phyloP scores from a whole-genome alignment of 2,329 filamentous ascomycete genomes.

The Coniochaeta sp. region DNA sequence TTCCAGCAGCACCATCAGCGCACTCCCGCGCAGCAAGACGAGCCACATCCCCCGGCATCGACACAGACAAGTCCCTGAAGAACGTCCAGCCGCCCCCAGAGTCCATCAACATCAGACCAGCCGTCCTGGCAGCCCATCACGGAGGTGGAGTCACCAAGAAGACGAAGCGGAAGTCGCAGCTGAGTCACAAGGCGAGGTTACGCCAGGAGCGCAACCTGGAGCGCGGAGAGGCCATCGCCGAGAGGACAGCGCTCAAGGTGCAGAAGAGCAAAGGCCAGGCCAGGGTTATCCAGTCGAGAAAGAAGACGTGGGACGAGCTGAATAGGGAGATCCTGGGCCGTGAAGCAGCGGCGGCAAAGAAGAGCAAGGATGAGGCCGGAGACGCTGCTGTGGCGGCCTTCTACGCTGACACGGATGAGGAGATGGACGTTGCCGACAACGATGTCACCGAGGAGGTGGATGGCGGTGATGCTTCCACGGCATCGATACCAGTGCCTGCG shows the following conservation, averaged over 20 bases:
- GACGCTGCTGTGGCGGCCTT: constrained; percentile 13
- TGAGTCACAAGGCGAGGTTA: constrained; percentile 47
- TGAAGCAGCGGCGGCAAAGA: constrained; percentile 1
- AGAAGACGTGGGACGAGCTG: constrained; percentile 51
- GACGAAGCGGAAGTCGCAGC: constrained; percentile 41
- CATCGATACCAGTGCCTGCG: constrained; percentile 8
- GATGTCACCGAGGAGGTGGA: constrained; percentile 1
- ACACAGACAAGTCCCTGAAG: constrained; percentile 66
- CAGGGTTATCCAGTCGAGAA: constrained; percentile 37
- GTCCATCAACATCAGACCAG: constrained; percentile 44
- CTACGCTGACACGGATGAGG: constrained; percentile 22
- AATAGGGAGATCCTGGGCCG: constrained; percentile 28
- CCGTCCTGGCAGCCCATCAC: constrained; percentile 63
- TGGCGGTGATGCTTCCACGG: constrained; percentile 2
- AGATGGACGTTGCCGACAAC: constrained; percentile 21
- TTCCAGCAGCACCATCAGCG: constrained; percentile 48
- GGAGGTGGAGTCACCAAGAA: constrained; percentile 62
- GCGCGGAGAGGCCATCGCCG: constrained; percentile 51
- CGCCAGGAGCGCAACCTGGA: constrained; percentile 51
- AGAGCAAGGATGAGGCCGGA: constrained; percentile 6
- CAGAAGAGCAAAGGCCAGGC: constrained; percentile 45
- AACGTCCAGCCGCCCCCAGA: constrained; percentile 43
- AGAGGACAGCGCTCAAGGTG: constrained; percentile 49
- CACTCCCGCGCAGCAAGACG: constrained; percentile 71
- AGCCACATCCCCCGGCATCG: constrained; percentile 61